These are phyloP conservation scores for Cladophialophora chaetospira DNA, from an alignment of 2,329 filamentous ascomycete species.

Conservation along the genomic window DNA sequence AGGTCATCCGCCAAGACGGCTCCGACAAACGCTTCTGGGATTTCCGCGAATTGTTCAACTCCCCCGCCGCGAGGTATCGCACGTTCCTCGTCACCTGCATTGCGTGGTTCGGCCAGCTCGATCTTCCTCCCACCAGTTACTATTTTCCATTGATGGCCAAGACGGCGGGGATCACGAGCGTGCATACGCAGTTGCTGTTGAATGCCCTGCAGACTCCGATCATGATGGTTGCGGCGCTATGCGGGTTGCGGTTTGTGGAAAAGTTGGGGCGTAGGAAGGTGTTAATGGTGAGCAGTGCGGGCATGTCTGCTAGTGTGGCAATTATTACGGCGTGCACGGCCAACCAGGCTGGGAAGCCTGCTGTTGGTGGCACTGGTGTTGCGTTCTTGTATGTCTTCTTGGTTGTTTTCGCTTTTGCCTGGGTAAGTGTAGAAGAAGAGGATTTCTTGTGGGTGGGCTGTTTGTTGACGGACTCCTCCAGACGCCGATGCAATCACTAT, in stretches of 20 bases:
- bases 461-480: no score
- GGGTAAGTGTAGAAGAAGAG: no score
- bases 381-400: constrained; percentile 60
- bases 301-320: neutral
- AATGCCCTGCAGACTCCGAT: constrained; percentile 49
- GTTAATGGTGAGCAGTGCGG: constrained; percentile 34
- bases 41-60: constrained; percentile 3
- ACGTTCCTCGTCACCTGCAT: neutral
- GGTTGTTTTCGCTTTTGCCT: constrained; percentile 53
- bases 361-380: constrained; percentile 42
- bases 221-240: constrained; percentile 46
- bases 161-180: constrained; percentile 40
- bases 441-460: no score
- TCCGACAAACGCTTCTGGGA: constrained; percentile 3
- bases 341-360: constrained; percentile 35
- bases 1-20: neutral
- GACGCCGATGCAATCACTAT: constrained; percentile 50
- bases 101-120: neutral
- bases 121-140: constrained; percentile 35
- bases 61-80: neutral
- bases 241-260: constrained; percentile 50
- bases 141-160: constrained; percentile 41
- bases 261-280: neutral
- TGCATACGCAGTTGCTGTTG: constrained; percentile 41
- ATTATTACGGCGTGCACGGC: constrained; percentile 25